Conservation (phyloP, 352 stramenopile genomes). For the Lagenidium giganteum region DNA sequence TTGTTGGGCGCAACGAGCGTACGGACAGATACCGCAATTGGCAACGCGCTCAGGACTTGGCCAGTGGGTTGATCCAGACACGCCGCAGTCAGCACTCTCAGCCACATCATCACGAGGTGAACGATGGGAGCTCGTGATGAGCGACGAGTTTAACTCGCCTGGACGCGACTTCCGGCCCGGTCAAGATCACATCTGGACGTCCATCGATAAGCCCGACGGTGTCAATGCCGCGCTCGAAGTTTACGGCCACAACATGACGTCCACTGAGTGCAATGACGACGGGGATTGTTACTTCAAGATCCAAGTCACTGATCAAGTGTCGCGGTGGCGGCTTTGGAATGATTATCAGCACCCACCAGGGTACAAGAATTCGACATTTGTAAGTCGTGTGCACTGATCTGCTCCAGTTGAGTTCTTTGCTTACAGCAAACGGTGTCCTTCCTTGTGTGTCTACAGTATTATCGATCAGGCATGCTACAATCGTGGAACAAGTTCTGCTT, state of each 20-base stretch:
- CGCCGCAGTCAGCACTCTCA: too few relatives aligned
- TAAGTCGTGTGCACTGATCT: too few relatives aligned
- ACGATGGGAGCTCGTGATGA: constrained; percentile 1
- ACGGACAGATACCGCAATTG: too few relatives aligned
- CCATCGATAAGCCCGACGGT: neutral
- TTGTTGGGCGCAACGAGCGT: too few relatives aligned
- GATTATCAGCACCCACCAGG: constrained; percentile 16
- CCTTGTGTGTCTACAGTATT: constrained; percentile 28
- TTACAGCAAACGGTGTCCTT: too few relatives aligned
- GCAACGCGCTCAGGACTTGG: constrained; percentile 48
- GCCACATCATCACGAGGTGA: neutral
- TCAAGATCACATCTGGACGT: neutral
- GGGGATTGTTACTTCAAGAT: constrained; percentile 30
- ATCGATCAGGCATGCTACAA: constrained; percentile 83
- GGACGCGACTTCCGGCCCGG: neutral
- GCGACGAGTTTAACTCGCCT: neutral
- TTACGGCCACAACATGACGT: neutral
- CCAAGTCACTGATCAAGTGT: constrained; percentile 20
- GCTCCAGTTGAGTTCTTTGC: too few relatives aligned
- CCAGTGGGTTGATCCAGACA: constrained; percentile 58
- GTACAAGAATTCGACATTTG: constrained; percentile 15
- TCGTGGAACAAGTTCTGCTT: constrained; percentile 97
- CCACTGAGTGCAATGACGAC: neutral
- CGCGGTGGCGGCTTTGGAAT: constrained; percentile 21
- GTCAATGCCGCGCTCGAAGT: neutral